Base-by-base conservation (phyloP, 768 basidiomycete genomes). In the Calvatia gigantea region DNA sequence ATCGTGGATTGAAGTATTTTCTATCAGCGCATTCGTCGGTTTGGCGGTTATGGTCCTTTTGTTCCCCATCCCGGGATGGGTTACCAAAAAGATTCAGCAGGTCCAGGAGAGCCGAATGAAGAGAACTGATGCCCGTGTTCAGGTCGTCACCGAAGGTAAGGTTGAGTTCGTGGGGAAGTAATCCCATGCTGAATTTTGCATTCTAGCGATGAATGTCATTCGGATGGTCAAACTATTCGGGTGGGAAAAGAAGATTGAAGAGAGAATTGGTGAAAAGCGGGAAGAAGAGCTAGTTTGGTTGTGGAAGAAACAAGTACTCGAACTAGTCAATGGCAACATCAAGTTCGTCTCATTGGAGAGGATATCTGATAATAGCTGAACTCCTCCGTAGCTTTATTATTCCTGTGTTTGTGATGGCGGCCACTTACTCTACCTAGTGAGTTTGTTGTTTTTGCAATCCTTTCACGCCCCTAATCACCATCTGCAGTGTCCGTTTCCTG, bases 201-300 rank as follows among this genome's bases (percentile, higher is more conserved):
- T 17, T 69, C 8, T 11, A 84, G 84, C 74, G 2, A 71, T 84
- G 62, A 78, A 77, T 51, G 78, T 82, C 19, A 65, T 87, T 12
- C 79, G 86, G 21, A 87, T 88, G 82, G 73, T 87, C 64, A 90
- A 90, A 66, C 69, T 89, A 37, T 89, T 90, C 61, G 89, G 77
- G 11, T 81, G 88, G 79, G 79, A 86, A 74, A 76, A 78, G 49
- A 76, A 82, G 44, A 79, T 87, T 67, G 73, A 76, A 37, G 67
- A 76, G 5, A 73, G 72, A 42, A 71, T 92, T 37, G 68, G 72
- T 9, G 75, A 76, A 41, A 83, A 84, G 61, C 78, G 89, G 57
- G 81, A 86, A 41, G 78, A 78, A 6, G 90, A 92, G 67, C 67
- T 91, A n/a, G 52, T 62, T 3, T 81, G 76, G 70, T 72, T 86